phyloP scores from a whole-genome alignment of 306 rosid species.

The Cucurbita ficifolia region DNA sequence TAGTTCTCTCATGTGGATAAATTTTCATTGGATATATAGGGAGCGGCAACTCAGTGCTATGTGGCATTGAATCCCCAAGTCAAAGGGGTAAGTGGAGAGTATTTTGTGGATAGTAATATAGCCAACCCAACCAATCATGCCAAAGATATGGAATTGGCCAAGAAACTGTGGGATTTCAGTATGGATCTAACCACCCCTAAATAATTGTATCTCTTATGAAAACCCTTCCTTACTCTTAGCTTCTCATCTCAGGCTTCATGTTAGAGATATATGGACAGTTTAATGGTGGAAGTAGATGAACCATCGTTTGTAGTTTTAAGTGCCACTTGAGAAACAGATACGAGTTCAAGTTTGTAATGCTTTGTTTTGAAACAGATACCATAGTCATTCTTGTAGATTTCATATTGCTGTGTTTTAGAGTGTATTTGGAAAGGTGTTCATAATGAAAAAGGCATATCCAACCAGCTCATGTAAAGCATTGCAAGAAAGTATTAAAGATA shows the following conservation, averaged over 20 bases:
- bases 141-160: conserved; percentile 22
- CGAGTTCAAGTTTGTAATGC: neutral
- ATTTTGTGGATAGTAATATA: conserved; percentile 24
- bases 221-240: neutral
- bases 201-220: neutral
- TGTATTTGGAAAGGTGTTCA: neutral
- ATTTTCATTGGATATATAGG: conserved; percentile 10
- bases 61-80: conserved; percentile 31
- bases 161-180: conserved; percentile 33
- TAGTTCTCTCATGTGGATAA: neutral
- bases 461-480: neutral
- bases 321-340: neutral
- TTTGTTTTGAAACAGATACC: neutral
- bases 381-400: neutral
- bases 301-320: neutral
- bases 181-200: conserved; percentile 11
- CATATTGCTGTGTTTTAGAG: neutral
- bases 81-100: conserved; percentile 30
- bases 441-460: neutral
- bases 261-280: neutral
- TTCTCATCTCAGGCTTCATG: neutral
- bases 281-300: neutral
- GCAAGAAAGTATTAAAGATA: neutral
- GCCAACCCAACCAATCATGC: conserved; percentile 13
- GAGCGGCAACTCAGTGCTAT: conserved; percentile 37